phyloP scores from a whole-genome alignment of 257 asterid species.

The Penstemon newberryi region DNA sequence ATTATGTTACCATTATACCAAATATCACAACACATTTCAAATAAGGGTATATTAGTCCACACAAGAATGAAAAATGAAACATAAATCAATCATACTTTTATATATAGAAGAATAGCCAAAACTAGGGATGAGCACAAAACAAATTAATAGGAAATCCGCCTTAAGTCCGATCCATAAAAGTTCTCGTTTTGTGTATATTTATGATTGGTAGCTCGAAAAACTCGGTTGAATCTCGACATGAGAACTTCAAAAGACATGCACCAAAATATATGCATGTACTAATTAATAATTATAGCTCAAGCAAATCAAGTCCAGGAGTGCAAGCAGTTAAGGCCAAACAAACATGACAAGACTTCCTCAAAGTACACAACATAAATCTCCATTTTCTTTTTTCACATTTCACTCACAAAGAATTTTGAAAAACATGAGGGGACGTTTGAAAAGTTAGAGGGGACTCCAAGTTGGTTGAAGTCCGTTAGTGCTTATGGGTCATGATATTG shows the following conservation, averaged over 20 bases:
- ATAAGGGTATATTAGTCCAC: too few species aligned
- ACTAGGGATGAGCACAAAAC: too few species aligned
- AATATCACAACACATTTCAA: too few species aligned
- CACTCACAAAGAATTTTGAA: background rate
- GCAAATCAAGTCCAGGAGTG: background rate
- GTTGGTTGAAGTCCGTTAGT: slow-evolving; percentile 28
- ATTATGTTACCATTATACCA: too few species aligned
- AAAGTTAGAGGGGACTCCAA: slow-evolving; percentile 6
- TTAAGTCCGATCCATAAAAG: too few species aligned
- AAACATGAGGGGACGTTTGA: slow-evolving; percentile 23
- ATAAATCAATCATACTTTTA: too few species aligned
- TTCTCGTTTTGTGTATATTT: too few species aligned
- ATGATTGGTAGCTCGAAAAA: background rate
- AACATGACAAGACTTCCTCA: slow-evolving; percentile 32
- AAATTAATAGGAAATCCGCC: too few species aligned
- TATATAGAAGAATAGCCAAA: too few species aligned
- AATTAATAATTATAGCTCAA: background rate
- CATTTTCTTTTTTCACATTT: background rate
- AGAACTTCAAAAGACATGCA: background rate
- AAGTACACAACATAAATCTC: slow-evolving; percentile 25
- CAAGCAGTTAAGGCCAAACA: background rate
- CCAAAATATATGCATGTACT: background rate
- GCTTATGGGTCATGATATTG: slow-evolving; percentile 30
- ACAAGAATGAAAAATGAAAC: too few species aligned
- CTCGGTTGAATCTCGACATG: background rate